phyloP scores from a whole-genome alignment of 192 early-diverging fungal species.

The Chytriomyces sp. region DNA sequence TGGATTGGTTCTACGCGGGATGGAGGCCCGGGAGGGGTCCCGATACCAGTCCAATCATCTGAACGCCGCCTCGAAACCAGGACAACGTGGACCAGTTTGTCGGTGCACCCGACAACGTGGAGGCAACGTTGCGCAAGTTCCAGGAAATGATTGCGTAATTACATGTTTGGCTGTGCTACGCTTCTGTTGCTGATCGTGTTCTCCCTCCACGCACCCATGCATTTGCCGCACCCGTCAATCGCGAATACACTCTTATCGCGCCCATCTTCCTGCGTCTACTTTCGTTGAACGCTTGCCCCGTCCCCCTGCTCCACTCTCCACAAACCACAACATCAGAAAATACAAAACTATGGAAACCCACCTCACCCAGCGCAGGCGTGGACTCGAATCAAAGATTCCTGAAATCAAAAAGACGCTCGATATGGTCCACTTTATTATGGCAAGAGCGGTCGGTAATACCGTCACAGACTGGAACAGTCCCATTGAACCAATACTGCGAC shows the following conservation, averaged over 20 bases:
- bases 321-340: constrained; percentile 71
- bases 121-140: constrained; percentile 88
- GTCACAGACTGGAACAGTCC: neutral
- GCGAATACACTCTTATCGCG: no score
- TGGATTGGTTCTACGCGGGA: no score
- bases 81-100: constrained; percentile 90
- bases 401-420: constrained; percentile 93
- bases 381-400: constrained; percentile 90
- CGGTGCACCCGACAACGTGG: constrained; percentile 65
- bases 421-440: constrained; percentile 85
- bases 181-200: no score
- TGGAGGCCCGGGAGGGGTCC: no score
- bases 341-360: constrained; percentile 98
- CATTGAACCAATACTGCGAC: neutral
- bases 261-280: no score
- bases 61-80: no score
- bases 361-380: constrained; percentile 77
- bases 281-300: no score
- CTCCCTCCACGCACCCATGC: neutral
- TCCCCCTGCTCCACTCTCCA: no score
- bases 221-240: neutral
- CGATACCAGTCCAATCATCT: no score
- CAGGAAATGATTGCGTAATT: constrained; percentile 85
- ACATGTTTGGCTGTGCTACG: no score
- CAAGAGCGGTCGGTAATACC: no score